Conservation (phyloP, 1,139 yeast species). For the Debaryomyces subglobosus region DNA sequence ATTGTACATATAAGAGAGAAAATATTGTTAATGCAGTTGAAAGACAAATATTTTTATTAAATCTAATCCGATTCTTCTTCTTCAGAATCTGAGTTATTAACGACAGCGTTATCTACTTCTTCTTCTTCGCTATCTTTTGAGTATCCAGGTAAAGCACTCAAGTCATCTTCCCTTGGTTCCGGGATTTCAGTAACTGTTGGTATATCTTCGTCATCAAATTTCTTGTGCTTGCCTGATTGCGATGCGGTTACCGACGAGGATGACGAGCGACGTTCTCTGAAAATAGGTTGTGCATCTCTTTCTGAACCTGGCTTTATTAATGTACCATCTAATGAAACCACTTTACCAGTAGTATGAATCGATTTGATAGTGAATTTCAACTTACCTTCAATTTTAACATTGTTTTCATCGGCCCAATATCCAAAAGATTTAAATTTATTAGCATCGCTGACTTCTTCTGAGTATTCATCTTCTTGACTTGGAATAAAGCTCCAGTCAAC, state of each 20-base stretch:
- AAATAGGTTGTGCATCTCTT: conserved; percentile 56
- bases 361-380: conserved; percentile 71
- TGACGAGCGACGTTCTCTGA: conserved; percentile 34
- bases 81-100: conserved; percentile 35
- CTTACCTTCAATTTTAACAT: conserved; percentile 77
- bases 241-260: conserved; percentile 13
- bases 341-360: conserved; percentile 76
- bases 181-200: conserved; percentile 26
- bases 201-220: conserved; percentile 41
- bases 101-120: conserved; percentile 28
- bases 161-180: conserved; percentile 28
- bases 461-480: conserved; percentile 64
- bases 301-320: conserved; percentile 65
- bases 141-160: conserved; percentile 25
- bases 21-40: conserved; percentile 5
- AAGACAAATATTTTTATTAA: background rate
- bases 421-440: conserved; percentile 63
- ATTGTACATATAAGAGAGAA: conserved; percentile 8
- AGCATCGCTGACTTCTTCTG: conserved; percentile 19
- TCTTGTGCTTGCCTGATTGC: conserved; percentile 38
- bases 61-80: conserved; percentile 19
- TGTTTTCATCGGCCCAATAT: conserved; percentile 80
- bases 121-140: conserved; percentile 22
- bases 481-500: conserved; percentile 81
- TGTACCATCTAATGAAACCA: conserved; percentile 85